These are phyloP conservation scores for Saprolegnia diclina DNA, from an alignment of 352 stramenopile genomes.

Conservation along the genomic window DNA sequence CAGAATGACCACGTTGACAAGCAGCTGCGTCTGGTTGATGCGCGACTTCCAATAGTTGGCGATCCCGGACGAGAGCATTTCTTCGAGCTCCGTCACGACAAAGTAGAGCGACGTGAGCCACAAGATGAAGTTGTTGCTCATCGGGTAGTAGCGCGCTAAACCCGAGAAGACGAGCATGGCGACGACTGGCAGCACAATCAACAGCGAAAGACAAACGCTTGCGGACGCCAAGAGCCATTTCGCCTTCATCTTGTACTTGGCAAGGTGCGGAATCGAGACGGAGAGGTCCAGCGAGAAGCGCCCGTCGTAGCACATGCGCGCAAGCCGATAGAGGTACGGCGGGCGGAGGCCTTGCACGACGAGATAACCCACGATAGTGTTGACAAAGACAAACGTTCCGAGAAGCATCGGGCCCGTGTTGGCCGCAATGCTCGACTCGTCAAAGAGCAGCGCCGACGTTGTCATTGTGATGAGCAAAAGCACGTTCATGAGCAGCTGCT, in stretches of 20 bases:
- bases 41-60: neutral
- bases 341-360: conserved; percentile 7
- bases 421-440: neutral
- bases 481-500: conserved; percentile 15
- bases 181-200: neutral
- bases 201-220: neutral
- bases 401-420: neutral
- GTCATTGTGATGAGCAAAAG: conserved; percentile 10
- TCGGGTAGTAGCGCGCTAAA: conserved; percentile 6
- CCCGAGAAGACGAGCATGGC: neutral
- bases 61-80: neutral
- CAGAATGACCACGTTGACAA: conserved; percentile 6
- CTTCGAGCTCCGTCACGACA: conserved; percentile 15
- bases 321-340: neutral
- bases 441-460: conserved; percentile 12
- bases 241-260: neutral
- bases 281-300: neutral
- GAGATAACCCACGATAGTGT: conserved; percentile 1
- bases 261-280: neutral
- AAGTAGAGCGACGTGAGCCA: conserved; percentile 11
- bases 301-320: conserved; percentile 1
- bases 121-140: conserved; percentile 10
- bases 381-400: conserved; percentile 9
- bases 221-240: neutral
- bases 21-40: conserved; percentile 12